These are phyloP conservation scores for Verticillium klebahnii DNA, from an alignment of 2,329 filamentous ascomycete species.

Conservation along the genomic window DNA sequence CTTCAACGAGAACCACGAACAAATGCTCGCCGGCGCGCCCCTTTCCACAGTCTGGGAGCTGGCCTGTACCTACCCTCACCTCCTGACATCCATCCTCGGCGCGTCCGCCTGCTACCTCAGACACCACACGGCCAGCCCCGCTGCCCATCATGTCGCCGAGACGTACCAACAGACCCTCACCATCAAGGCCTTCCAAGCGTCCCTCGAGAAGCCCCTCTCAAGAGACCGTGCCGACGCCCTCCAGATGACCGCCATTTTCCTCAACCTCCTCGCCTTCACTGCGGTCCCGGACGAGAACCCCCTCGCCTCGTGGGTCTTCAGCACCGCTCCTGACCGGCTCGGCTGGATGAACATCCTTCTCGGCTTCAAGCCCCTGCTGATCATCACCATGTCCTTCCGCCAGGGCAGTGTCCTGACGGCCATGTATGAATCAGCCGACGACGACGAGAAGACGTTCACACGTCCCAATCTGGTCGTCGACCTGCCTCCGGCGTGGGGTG, in stretches of 20 bases:
- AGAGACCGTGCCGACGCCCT: conserved; percentile 16
- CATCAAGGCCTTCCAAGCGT: conserved; percentile 14
- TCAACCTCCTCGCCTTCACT: conserved; percentile 18
- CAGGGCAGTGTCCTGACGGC: conserved; percentile 13
- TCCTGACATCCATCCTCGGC: conserved; percentile 17
- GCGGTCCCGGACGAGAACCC: conserved; percentile 9
- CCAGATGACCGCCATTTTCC: conserved; percentile 17
- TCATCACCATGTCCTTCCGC: conserved; percentile 13
- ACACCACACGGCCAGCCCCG: conserved; percentile 4
- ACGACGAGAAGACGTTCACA: conserved; percentile 8
- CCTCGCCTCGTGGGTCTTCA: conserved; percentile 16
- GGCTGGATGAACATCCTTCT: conserved; percentile 18
- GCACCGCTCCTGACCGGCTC: conserved; percentile 9
- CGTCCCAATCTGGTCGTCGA: conserved; percentile 8
- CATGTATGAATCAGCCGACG: conserved; percentile 11
- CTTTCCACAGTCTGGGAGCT: conserved; percentile 5
- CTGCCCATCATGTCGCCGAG: conserved; percentile 14
- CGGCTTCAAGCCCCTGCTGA: conserved; percentile 16
- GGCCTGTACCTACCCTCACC: conserved; percentile 10
- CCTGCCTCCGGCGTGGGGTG: conserved; percentile 12
- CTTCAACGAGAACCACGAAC: conserved; percentile 10
- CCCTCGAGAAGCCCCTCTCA: conserved; percentile 13
- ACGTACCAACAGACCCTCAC: conserved; percentile 17
- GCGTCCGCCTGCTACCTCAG: conserved; percentile 18
- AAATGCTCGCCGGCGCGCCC: conserved; percentile 8